Evolutionary conservation across 2,329 filamentous ascomycete species (phyloP), one percentile per base, ranked within the genome.

Genomic region (Nigrospora sphaerica): DNA sequence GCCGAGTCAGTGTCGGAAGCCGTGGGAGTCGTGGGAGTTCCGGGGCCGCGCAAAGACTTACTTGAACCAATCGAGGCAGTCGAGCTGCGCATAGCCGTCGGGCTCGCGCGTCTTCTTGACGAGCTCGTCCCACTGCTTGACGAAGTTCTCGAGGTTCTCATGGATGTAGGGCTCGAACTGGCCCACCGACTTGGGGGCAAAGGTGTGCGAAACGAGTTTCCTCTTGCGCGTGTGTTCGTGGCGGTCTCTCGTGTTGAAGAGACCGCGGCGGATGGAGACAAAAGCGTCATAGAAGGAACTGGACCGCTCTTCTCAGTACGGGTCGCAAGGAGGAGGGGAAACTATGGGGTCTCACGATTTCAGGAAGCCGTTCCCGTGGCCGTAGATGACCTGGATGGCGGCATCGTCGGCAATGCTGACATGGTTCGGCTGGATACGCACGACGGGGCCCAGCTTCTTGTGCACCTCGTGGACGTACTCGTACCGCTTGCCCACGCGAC

Each of bases 151-250:
- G 4, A 95, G 75, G 63, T 95, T 95, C 53, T 75, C 71, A 60
- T 88, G 84, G 55, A 95, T 92, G 65, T 92, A 95, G 44, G 89
- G 86, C 70, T 95, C 90, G 61, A 95, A 95, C 62, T 95, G 83
- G 49, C 77, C 75, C 45, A 95, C 77, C 11, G 81, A 87, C 68
- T 92, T 95, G 50, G 84, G 76, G 13, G 83, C 87, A 68, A 95
- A 95, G 32, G 88, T 93, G 64, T 95, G 88, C 1, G 87, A 83
- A 41, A 95, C 80, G 3, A 88, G 84, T 76, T 95, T 95, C 58
- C 90, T 81, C 76, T 95, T 96, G 52, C 90, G 82, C 0, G 85
- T 84, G 64, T 96, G 90, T 59, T 95, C 88, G 1, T 73, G 73
- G 42, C 91, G 79, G 67, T 91, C 81, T 32, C 91, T 77, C 0